phyloP scores from a whole-genome alignment of 1,284 basidiomycete genomes.

The Irpex lacteus region DNA sequence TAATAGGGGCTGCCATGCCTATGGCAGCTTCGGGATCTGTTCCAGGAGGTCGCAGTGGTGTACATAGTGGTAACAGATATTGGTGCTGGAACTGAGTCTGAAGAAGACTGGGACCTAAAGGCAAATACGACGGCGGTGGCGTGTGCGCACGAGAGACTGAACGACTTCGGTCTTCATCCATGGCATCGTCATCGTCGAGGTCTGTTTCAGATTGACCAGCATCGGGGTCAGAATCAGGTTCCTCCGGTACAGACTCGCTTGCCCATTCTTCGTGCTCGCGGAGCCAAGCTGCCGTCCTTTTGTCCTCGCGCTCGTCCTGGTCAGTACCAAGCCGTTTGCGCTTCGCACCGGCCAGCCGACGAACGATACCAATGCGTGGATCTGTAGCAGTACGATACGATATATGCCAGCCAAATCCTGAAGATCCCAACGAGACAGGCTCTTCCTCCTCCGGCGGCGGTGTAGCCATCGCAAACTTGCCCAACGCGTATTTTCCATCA shows the following conservation, averaged over 20 bases:
- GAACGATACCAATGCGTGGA: constrained; percentile 61
- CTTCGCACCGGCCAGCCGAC: constrained; percentile 63
- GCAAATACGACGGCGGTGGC: constrained; percentile 66
- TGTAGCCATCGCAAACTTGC: constrained; percentile 72
- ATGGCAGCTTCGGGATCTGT: constrained; percentile 24
- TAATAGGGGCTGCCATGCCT: constrained; percentile 37
- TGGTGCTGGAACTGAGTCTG: constrained; percentile 64
- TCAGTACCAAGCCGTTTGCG: constrained; percentile 39
- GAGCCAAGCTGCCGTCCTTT: constrained; percentile 36
- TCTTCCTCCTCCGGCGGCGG: constrained; percentile 53
- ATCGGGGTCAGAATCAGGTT: constrained; percentile 37
- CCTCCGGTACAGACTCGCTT: constrained; percentile 26
- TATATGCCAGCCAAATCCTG: constrained; percentile 38
- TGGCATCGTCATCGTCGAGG: constrained; percentile 35
- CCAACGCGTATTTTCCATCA: constrained; percentile 70
- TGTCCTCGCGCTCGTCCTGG: constrained; percentile 26
- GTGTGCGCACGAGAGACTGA: constrained; percentile 56
- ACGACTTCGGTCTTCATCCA: constrained; percentile 33
- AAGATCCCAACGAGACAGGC: constrained; percentile 19
- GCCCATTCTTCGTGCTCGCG: constrained; percentile 47
- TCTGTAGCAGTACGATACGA: constrained; percentile 61
- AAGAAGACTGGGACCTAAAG: constrained; percentile 61
- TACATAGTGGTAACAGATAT: constrained; percentile 55
- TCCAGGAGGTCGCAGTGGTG: constrained; percentile 51
- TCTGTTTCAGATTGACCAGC: constrained; percentile 22